Conservation (phyloP, 2,329 filamentous ascomycete species). For the Fusarium oxysporum region DNA sequence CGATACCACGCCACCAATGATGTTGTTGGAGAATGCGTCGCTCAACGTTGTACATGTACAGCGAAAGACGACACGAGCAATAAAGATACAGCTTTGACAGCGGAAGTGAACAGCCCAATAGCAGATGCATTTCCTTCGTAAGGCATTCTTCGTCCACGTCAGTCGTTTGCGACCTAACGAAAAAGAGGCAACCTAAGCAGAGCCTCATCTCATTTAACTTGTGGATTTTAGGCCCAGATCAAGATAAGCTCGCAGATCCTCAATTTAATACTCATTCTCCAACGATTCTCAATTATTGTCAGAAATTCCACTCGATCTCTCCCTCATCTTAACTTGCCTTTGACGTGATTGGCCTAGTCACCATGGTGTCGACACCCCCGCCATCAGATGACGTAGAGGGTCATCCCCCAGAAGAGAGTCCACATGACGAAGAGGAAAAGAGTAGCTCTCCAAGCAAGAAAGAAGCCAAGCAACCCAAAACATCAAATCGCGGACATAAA, state of each 20-base stretch:
- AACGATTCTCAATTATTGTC: neutral
- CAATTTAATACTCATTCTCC: neutral
- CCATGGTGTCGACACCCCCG: conserved; percentile 15
- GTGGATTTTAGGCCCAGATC: neutral
- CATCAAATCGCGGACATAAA: neutral
- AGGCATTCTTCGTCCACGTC: conserved; percentile 24
- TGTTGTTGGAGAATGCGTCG: neutral
- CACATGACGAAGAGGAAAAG: neutral
- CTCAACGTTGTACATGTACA: neutral
- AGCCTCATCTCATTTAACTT: conserved; percentile 13
- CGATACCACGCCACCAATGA: neutral
- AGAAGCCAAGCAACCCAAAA: neutral
- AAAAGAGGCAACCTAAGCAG: neutral
- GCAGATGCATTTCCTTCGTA: neutral
- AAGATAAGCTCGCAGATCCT: neutral
- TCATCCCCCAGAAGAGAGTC: neutral
- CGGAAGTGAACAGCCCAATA: neutral
- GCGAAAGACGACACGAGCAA: neutral
- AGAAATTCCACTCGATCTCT: neutral
- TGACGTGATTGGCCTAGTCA: neutral
- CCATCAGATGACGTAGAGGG: conserved; percentile 6
- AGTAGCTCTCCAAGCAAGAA: neutral
- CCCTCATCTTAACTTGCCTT: neutral
- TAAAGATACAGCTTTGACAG: neutral
- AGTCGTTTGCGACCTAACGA: conserved; percentile 3